These are phyloP conservation scores for Zarea fungicola DNA, from an alignment of 2,329 filamentous ascomycete genomes.

Conservation along the genomic window DNA sequence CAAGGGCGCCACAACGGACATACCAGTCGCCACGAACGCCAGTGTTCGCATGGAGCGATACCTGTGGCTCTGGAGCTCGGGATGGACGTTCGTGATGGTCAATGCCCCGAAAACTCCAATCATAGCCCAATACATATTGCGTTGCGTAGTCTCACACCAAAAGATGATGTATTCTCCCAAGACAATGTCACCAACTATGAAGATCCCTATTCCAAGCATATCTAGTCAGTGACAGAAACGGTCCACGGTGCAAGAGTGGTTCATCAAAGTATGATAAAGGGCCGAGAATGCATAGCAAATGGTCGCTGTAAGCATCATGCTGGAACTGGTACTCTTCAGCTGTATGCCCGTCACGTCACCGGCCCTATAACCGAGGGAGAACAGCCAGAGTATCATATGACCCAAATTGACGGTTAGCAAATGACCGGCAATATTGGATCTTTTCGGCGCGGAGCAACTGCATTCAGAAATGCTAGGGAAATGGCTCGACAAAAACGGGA, in stretches of 20 bases:
- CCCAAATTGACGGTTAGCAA: conserved; percentile 15
- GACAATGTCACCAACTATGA: conserved; percentile 21
- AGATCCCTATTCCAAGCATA: conserved; percentile 19
- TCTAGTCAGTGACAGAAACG: conserved; percentile 20
- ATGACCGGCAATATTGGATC: not conserved
- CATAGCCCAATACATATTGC: conserved; percentile 24
- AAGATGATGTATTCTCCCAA: conserved; percentile 24
- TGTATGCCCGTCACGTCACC: conserved; percentile 31
- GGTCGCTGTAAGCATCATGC: conserved; percentile 16
- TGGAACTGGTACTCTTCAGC: conserved; percentile 24
- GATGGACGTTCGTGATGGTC: conserved; percentile 31
- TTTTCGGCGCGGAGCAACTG: not conserved
- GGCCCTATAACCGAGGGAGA: conserved; percentile 23
- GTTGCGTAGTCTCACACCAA: conserved; percentile 22
- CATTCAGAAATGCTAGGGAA: not conserved
- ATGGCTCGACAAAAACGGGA: not conserved
- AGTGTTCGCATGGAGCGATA: conserved; percentile 29
- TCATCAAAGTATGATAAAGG: conserved; percentile 21
- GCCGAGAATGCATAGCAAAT: conserved; percentile 19
- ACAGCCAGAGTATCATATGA: conserved; percentile 36
- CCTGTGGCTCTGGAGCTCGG: conserved; percentile 26
- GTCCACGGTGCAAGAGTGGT: conserved; percentile 20
- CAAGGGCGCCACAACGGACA: conserved; percentile 33
- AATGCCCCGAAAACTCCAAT: conserved; percentile 18
- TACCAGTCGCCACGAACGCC: conserved; percentile 31